These are phyloP conservation scores for Staphylotrichum tortipilum DNA, from an alignment of 495 filamentous ascomycete species.

Conservation along the genomic window DNA sequence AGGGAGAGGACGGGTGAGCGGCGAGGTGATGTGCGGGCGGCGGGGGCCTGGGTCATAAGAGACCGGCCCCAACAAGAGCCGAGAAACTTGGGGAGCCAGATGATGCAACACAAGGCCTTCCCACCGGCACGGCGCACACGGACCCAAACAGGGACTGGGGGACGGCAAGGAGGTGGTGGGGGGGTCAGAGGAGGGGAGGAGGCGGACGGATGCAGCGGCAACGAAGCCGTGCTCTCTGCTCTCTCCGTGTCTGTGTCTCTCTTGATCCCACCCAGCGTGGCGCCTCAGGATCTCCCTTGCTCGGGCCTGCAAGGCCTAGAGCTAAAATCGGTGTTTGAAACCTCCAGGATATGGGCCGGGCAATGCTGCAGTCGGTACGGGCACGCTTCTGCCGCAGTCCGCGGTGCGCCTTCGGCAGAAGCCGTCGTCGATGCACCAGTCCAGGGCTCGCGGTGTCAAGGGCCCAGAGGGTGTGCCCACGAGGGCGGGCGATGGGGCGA, in stretches of 20 bases:
- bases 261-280: too few species aligned
- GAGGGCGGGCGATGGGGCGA: conserved; percentile 5
- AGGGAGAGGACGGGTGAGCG: conserved; percentile 10
- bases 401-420: too few species aligned
- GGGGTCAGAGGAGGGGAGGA: neutral
- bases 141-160: conserved; percentile 2
- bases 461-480: too few species aligned
- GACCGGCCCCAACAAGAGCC: conserved; percentile 11
- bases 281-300: neutral
- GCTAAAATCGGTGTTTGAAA: neutral
- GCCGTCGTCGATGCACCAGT: neutral
- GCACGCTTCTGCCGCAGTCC: too few species aligned
- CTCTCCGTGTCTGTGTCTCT: neutral
- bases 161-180: neutral
- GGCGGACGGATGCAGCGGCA: conserved; percentile 9
- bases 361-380: too few species aligned
- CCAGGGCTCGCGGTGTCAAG: neutral
- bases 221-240: conserved; percentile 4
- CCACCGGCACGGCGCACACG: conserved; percentile 3
- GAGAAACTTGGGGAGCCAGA: conserved; percentile 9
- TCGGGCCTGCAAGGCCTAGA: neutral
- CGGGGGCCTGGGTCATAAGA: conserved; percentile 39
- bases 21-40: conserved; percentile 28
- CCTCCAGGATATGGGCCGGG: neutral
- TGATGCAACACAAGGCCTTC: conserved; percentile 8